Evolutionary conservation across 495 filamentous ascomycete genomes (phyloP).

Genomic region (Ascodesmis nigricans): DNA sequence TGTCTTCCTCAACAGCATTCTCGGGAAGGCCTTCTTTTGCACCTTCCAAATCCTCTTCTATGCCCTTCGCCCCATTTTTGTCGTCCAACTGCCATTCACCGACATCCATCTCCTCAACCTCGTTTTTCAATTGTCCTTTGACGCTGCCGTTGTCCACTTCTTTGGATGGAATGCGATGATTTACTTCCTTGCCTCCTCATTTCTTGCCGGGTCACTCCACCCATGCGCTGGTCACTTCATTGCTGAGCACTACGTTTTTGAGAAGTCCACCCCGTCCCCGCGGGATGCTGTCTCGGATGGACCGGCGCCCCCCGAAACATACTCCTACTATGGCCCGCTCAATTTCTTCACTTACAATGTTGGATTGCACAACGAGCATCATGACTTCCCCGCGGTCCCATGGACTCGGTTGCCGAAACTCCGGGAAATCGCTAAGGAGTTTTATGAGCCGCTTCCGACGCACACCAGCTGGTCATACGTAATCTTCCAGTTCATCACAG

Average conservation of each 20-base stretch:
- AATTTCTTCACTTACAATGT: conserved; percentile 94
- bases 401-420: conserved; percentile 68
- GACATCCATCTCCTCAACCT: conserved; percentile 68
- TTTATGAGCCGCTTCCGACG: conserved; percentile 69
- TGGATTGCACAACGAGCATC: conserved; percentile 92
- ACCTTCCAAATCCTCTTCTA: conserved; percentile 99
- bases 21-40: conserved; percentile 97
- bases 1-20: conserved; percentile 80
- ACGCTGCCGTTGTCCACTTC: conserved; percentile 39
- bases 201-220: conserved; percentile 83
- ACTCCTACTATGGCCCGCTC: conserved; percentile 82
- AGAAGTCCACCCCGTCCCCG: conserved; percentile 26
- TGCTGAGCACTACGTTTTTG: conserved; percentile 97
- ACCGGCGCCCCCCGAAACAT: conserved; percentile 67
- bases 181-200: conserved; percentile 70
- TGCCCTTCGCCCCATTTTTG: conserved; percentile 88
- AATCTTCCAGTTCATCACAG: conserved; percentile 84
- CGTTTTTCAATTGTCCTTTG: conserved; percentile 50
- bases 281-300: conserved; percentile 27
- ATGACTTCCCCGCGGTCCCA: conserved; percentile 91
- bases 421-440: conserved; percentile 66
- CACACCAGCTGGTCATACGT: conserved; percentile 83
- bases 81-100: conserved; percentile 77
- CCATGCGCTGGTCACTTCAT: conserved; percentile 97
- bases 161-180: conserved; percentile 37